These are phyloP conservation scores for Syzygium aromaticum DNA, from an alignment of 345 rosid species.

Conservation along the genomic window DNA sequence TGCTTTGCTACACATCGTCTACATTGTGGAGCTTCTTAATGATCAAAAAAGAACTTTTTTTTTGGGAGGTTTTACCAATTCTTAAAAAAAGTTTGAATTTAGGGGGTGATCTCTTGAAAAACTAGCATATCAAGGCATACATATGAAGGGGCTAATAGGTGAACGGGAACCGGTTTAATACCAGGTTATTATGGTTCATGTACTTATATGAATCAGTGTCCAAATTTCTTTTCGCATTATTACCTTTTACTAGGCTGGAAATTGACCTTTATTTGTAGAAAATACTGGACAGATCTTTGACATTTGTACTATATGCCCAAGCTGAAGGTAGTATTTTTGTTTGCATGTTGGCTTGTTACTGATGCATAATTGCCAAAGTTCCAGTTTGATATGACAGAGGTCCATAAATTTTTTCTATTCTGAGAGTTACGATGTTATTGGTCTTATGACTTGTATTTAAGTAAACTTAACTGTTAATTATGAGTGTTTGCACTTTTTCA, in stretches of 20 bases:
- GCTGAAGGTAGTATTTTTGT: neutral
- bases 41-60: neutral
- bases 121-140: neutral
- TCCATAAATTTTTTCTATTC: neutral
- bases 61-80: neutral
- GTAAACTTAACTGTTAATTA: neutral
- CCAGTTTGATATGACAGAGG: neutral
- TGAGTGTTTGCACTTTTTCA: conserved; percentile 8
- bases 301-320: neutral
- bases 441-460: neutral
- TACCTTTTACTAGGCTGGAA: neutral
- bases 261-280: neutral
- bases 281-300: neutral
- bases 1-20: neutral
- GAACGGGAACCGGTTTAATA: neutral
- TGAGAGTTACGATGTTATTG: neutral
- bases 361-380: neutral
- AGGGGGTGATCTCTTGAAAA: neutral
- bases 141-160: neutral
- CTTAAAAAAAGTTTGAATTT: neutral
- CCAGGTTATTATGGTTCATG: neutral
- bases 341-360: neutral
- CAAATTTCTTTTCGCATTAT: neutral
- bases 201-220: neutral
- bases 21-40: neutral